Evolutionary conservation across 2,329 filamentous ascomycete genomes (phyloP).

Genomic region (Talaromyces islandicus): DNA sequence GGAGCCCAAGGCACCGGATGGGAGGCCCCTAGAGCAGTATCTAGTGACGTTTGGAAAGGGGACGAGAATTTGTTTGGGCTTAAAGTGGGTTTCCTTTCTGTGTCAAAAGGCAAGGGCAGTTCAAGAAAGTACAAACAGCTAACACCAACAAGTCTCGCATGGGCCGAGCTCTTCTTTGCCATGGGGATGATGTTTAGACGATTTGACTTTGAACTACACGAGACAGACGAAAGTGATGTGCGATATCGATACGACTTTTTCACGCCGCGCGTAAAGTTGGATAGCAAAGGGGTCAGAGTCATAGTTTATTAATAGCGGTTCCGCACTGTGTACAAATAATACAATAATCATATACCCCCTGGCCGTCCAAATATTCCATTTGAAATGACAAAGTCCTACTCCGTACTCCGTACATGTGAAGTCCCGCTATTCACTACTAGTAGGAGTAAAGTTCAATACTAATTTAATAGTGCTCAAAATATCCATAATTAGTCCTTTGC

Average conservation of each 20-base stretch:
- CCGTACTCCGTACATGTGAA: too few species aligned
- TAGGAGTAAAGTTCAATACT: neutral
- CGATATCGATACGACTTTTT: conserved; percentile 8
- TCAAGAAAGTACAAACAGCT: too few species aligned
- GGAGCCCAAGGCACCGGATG: conserved; percentile 12
- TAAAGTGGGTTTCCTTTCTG: conserved; percentile 12
- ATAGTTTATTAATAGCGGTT: conserved; percentile 9
- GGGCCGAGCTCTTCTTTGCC: conserved; percentile 27
- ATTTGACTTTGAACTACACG: conserved; percentile 8
- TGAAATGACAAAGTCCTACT: neutral
- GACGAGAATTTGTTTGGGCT: conserved; percentile 14
- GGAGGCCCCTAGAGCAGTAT: conserved; percentile 15
- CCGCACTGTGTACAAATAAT: neutral
- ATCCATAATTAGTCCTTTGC: neutral
- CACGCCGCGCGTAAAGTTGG: conserved; percentile 17
- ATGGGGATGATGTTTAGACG: conserved; percentile 10
- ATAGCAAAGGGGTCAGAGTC: conserved; percentile 20
- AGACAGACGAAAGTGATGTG: conserved; percentile 8
- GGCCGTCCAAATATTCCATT: neutral
- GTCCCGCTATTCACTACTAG: neutral
- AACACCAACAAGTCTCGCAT: conserved; percentile 24
- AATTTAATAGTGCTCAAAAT: neutral
- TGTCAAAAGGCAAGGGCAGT: neutral
- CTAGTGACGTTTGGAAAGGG: conserved; percentile 17
- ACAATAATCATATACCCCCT: neutral